Percentiles rank a stretch among this genome's conserved stretches.
Evolutionary conservation across 2,329 filamentous ascomycete genomes (phyloP).

Genomic region (Aspergillus sp.): DNA sequence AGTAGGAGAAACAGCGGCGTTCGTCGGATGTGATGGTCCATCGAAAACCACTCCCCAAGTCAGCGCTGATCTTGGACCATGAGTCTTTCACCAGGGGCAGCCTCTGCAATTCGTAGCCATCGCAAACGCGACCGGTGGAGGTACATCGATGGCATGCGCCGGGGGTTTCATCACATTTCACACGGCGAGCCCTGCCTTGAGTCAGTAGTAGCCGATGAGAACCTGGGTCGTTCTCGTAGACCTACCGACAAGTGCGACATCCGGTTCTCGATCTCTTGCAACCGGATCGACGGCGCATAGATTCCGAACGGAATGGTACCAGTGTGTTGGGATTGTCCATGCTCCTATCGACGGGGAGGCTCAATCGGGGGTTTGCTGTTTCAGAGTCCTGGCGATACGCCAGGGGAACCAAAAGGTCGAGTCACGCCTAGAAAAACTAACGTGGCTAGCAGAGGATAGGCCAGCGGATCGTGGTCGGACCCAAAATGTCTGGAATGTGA

Average conservation of each 20-base stretch:
- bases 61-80: neutral
- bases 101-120: conserved; percentile 3
- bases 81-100: neutral
- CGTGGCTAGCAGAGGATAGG: too few relatives aligned
- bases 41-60: neutral
- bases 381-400: too few relatives aligned
- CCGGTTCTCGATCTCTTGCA: neutral
- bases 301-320: neutral
- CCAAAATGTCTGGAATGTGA: too few relatives aligned
- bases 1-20: conserved; percentile 19
- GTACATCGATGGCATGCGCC: neutral
- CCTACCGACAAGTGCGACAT: neutral
- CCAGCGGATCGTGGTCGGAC: too few relatives aligned
- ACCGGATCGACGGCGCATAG: neutral
- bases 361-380: too few relatives aligned
- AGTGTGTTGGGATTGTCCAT: too few relatives aligned
- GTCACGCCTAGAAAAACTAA: too few relatives aligned
- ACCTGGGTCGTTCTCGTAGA: neutral
- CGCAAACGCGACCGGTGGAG: neutral
- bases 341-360: too few relatives aligned
- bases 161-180: conserved; percentile 2
- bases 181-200: neutral
- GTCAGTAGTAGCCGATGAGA: neutral
- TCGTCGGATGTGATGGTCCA: conserved; percentile 27
- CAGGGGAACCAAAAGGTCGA: too few relatives aligned